Evolutionary conservation across 176 grass and related monocot species (phyloP), one percentile per base, ranked within the genome.

Genomic region (Oryza meridionalis): DNA sequence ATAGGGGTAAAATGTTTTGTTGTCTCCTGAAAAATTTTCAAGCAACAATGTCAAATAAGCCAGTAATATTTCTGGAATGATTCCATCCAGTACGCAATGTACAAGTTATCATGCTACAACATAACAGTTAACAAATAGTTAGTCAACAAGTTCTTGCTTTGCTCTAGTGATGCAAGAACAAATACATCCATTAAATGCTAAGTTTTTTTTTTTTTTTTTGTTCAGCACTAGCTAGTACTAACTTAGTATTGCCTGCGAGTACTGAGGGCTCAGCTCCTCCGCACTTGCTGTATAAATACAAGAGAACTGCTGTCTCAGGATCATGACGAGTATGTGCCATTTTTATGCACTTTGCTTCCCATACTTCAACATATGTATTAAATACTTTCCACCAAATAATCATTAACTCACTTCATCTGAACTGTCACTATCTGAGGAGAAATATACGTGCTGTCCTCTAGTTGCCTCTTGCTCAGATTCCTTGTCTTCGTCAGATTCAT

Each of bases 401-500:
- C 64, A 58, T 12, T 90, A 51, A 67, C 25, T 77, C 6, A 53
- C 38, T 5, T 75, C 68, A 80, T 69, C 38, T 9, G 21, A 40
- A 79, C 72, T 64, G 10, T 27, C 65, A 2, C 49, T 80, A 9
- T 81, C 50, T 42, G 71, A 77, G 13, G 70, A 70, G 46, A 85
- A 75, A 81, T 72, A 59, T 62, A 79, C 45, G 62, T 86, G 70
- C 11, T 66, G 74, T 7, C 7, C 5, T 50, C 26, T 63, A 13
- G 21, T 59, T 2, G 31, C 11, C 81, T 78, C 31, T 79, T 32
- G 9, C 35, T 78, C 69, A 72, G 32, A 53, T 9, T 65, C 29
- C 3, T 82, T 67, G n/a, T 78, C 74, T 73, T 88, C 4, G 7
- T 84, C 77, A 6, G 44, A 51, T 7, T 79, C 45, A 21, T 86